Percentiles rank a stretch among this genome's conserved stretches.
These are phyloP conservation scores for Chlorella sp. DNA, from an alignment of 139 green algal genomes.

Conservation along the genomic window DNA sequence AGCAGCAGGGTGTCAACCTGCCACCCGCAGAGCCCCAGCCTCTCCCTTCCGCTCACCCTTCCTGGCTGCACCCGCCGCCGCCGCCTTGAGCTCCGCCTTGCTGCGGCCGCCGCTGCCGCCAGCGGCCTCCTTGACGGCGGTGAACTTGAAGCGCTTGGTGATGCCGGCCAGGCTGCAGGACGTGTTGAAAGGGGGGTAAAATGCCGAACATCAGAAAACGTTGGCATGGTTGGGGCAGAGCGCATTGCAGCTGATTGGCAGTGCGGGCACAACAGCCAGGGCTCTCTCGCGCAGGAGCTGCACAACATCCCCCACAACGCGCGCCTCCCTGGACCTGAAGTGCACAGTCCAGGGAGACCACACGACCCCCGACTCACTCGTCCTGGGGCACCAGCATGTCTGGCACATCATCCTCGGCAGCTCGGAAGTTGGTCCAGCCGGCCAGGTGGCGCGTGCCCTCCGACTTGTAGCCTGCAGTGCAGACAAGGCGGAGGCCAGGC, in stretches of 20 bases:
- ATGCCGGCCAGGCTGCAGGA: slow-evolving; percentile 1
- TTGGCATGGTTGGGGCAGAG: too few relatives aligned
- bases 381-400: slow-evolving; percentile 21
- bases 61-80: neutral
- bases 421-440: slow-evolving; percentile 23
- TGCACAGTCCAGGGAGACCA: too few relatives aligned
- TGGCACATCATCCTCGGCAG: slow-evolving; percentile 10
- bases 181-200: too few relatives aligned
- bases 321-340: neutral
- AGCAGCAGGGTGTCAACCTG: neutral
- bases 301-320: neutral
- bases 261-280: too few relatives aligned
- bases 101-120: neutral
- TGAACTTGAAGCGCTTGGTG: slow-evolving; percentile 36
- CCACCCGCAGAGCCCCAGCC: neutral
- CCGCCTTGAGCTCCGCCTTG: slow-evolving; percentile 26
- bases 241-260: too few relatives aligned
- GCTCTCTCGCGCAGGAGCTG: neutral
- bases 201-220: too few relatives aligned
- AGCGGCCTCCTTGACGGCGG: neutral
- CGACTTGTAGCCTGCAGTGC: neutral
- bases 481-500: neutral
- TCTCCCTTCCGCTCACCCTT: neutral
- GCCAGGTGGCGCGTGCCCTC: slow-evolving; percentile 2
- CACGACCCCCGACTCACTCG: neutral